phyloP scores from a whole-genome alignment of 345 rosid genomes.

The Gossypium rotundifolium region DNA sequence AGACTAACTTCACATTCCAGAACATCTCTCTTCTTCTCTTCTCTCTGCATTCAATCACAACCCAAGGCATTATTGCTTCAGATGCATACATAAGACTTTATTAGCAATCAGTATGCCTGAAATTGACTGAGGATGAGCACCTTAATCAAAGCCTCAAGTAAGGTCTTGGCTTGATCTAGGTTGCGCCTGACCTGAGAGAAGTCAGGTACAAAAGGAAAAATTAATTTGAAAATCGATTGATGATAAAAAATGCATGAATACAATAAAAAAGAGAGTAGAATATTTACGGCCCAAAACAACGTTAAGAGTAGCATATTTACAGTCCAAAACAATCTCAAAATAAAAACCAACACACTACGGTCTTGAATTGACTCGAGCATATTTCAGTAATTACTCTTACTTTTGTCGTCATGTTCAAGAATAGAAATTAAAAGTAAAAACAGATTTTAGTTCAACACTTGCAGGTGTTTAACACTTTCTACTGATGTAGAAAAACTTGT shows the following conservation, averaged over 20 bases:
- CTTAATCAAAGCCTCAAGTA: conserved; percentile 87
- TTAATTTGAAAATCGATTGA: background rate
- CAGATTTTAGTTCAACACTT: background rate
- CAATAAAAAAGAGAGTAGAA: background rate
- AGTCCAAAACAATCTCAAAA: background rate
- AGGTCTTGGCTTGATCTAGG: conserved; percentile 88
- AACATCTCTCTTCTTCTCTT: conserved; percentile 89
- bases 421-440: background rate
- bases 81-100: background rate
- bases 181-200: conserved; percentile 86
- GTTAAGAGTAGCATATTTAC: background rate
- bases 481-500: background rate
- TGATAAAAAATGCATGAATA: background rate
- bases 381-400: background rate
- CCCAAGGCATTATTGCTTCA: conserved; percentile 13
- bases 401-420: background rate
- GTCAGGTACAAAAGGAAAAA: conserved; percentile 10
- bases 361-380: background rate
- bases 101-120: conserved; percentile 8
- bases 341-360: background rate
- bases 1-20: conserved; percentile 83
- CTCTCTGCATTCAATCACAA: conserved; percentile 53
- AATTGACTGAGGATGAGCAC: conserved; percentile 30
- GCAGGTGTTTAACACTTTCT: background rate
- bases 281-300: too few relatives aligned